Conservation (phyloP, 1,284 basidiomycete genomes). For the Taiwanofungus camphoratus region DNA sequence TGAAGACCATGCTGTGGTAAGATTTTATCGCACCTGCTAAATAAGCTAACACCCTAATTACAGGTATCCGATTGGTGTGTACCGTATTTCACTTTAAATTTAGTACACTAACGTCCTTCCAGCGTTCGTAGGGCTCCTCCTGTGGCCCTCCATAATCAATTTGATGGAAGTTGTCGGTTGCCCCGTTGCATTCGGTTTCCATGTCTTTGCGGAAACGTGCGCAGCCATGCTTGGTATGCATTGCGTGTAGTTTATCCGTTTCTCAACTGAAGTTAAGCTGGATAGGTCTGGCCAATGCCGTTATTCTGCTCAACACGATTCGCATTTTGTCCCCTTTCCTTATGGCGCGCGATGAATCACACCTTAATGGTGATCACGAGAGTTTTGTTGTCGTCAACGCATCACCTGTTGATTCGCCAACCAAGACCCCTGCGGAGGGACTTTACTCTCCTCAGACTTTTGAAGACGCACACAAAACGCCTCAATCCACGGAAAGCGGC, state of each 20-base stretch:
- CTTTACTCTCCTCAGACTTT: no score
- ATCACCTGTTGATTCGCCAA: no score
- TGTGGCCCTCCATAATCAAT: constrained; percentile 52
- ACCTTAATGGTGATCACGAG: no score
- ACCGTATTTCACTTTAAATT: background rate
- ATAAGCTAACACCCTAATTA: no score
- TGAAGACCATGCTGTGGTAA: constrained; percentile 65
- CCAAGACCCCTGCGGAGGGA: no score
- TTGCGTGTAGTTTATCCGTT: background rate
- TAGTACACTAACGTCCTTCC: constrained; percentile 6
- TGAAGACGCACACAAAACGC: no score
- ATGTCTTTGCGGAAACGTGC: constrained; percentile 47
- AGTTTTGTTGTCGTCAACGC: no score
- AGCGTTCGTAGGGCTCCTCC: constrained; percentile 56
- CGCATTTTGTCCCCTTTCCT: constrained; percentile 56
- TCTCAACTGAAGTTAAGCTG: background rate
- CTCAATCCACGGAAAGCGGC: no score
- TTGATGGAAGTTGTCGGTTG: constrained; percentile 45
- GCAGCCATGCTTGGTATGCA: constrained; percentile 51
- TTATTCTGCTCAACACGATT: constrained; percentile 63
- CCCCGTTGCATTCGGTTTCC: constrained; percentile 36
- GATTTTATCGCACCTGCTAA: constrained; percentile 14
- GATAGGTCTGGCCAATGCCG: constrained; percentile 55
- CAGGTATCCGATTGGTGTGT: constrained; percentile 60
- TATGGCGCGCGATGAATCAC: no score